phyloP scores from a whole-genome alignment of 805 yeast genomes.

The Lipomyces yamanashiensis region DNA sequence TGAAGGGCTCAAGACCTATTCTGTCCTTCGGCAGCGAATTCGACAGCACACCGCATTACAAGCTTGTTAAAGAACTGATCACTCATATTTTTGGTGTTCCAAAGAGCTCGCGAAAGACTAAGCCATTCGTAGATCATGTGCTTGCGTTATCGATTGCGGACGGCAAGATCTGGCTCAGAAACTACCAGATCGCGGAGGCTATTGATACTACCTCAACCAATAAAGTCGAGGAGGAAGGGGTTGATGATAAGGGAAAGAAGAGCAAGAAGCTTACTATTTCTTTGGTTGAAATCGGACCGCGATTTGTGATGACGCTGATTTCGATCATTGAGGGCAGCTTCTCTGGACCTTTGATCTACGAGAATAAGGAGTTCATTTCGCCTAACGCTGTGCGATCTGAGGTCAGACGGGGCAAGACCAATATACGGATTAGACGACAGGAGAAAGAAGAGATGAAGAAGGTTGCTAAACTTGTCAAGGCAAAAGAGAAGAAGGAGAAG shows the following conservation, averaged over 20 bases:
- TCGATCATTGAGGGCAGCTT: conserved; percentile 94
- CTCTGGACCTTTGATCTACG: conserved; percentile 97
- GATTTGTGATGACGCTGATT: conserved; percentile 90
- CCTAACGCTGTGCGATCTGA: conserved; percentile 96
- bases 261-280: conserved; percentile 62
- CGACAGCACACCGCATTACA: conserved; percentile 68
- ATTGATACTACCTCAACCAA: conserved; percentile 48
- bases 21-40: conserved; percentile 85
- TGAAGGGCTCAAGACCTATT: conserved; percentile 93
- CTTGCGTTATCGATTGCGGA: conserved; percentile 92
- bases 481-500: conserved; percentile 21
- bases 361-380: conserved; percentile 93
- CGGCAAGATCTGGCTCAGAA: conserved; percentile 92
- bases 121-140: conserved; percentile 95
- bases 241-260: conserved; percentile 40
- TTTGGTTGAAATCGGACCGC: conserved; percentile 93
- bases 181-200: conserved; percentile 82
- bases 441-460: conserved; percentile 46
- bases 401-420: conserved; percentile 76
- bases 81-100: conserved; percentile 92
- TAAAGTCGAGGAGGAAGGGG: conserved; percentile 52
- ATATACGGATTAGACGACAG: conserved; percentile 73
- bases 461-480: conserved; percentile 21
- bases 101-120: conserved; percentile 85
- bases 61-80: conserved; percentile 80